Evolutionary conservation across 495 filamentous ascomycete genomes (phyloP).

Genomic region (Penicillium cataractarum): DNA sequence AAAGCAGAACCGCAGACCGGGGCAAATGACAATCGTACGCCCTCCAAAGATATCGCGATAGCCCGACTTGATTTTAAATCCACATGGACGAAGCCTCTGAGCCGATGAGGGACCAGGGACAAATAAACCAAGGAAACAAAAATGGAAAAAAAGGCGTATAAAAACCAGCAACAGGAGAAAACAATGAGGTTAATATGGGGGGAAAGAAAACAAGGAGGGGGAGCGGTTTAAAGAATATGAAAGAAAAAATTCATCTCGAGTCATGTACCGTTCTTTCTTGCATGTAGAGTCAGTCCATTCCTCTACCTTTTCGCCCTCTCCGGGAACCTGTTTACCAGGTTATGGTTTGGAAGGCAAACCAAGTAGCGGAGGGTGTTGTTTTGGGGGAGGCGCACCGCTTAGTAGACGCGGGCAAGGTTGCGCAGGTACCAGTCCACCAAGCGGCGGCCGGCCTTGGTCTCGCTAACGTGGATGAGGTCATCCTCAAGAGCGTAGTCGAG

Average conservation of each 20-base stretch:
- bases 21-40: constrained; percentile 34
- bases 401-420: constrained; percentile 93
- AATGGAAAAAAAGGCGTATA: constrained; percentile 25
- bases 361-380: not conserved
- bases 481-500: constrained; percentile 96
- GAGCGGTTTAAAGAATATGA: constrained; percentile 30
- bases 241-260: constrained; percentile 40
- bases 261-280: constrained; percentile 38
- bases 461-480: constrained; percentile 96
- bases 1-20: constrained; percentile 29
- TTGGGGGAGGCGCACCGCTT: constrained; percentile 31
- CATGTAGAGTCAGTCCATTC: constrained; percentile 30
- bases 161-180: constrained; percentile 25
- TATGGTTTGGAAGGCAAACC: not conserved
- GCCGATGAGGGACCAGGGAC: constrained; percentile 24
- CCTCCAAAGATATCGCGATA: constrained; percentile 37
- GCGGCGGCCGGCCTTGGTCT: constrained; percentile 96
- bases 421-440: constrained; percentile 98
- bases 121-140: constrained; percentile 31
- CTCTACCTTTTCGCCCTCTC: constrained; percentile 30
- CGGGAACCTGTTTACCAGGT: constrained; percentile 17
- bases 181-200: constrained; percentile 25
- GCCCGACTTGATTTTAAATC: constrained; percentile 38
- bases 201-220: constrained; percentile 27
- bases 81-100: constrained; percentile 17